These are phyloP conservation scores for Arthrobotrys iridis DNA, from an alignment of 2,329 filamentous ascomycete species.

Conservation along the genomic window DNA sequence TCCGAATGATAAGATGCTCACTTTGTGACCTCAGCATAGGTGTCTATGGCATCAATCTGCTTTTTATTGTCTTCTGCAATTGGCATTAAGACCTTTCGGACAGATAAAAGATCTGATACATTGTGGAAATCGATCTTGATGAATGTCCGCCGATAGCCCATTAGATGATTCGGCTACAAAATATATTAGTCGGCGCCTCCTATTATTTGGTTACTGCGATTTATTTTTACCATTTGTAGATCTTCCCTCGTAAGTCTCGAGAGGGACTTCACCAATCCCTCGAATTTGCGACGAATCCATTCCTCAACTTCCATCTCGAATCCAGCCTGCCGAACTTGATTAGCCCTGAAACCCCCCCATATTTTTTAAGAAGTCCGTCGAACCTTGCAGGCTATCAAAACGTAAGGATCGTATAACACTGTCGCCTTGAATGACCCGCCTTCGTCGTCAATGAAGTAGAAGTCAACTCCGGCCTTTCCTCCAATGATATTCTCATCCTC, in stretches of 20 bases:
- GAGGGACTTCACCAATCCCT: conserved; percentile 82
- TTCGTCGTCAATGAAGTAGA: conserved; percentile 94
- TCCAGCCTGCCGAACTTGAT: conserved; percentile 46
- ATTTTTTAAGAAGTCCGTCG: conserved; percentile 66
- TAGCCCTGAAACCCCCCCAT: not conserved
- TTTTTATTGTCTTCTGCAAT: conserved; percentile 97
- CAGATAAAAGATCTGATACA: conserved; percentile 84
- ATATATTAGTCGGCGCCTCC: not conserved
- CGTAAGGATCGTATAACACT: conserved; percentile 95
- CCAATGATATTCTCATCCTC: conserved; percentile 84
- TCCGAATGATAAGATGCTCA: conserved; percentile 63
- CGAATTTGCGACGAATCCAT: conserved; percentile 82
- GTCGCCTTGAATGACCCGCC: conserved; percentile 94
- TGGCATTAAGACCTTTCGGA: conserved; percentile 83
- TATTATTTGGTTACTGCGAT: not conserved
- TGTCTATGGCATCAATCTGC: conserved; percentile 95
- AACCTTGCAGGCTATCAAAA: conserved; percentile 87
- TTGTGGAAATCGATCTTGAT: conserved; percentile 88
- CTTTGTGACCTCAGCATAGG: conserved; percentile 95
- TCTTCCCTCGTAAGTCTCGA: conserved; percentile 89
- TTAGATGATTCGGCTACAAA: conserved; percentile 80
- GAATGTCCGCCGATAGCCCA: conserved; percentile 89
- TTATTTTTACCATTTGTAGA: conserved; percentile 71
- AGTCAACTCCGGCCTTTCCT: conserved; percentile 89
- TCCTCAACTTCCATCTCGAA: conserved; percentile 91